Evolutionary conservation across 2,329 filamentous ascomycete genomes (phyloP).

Genomic region (Harringtonia aguacate): DNA sequence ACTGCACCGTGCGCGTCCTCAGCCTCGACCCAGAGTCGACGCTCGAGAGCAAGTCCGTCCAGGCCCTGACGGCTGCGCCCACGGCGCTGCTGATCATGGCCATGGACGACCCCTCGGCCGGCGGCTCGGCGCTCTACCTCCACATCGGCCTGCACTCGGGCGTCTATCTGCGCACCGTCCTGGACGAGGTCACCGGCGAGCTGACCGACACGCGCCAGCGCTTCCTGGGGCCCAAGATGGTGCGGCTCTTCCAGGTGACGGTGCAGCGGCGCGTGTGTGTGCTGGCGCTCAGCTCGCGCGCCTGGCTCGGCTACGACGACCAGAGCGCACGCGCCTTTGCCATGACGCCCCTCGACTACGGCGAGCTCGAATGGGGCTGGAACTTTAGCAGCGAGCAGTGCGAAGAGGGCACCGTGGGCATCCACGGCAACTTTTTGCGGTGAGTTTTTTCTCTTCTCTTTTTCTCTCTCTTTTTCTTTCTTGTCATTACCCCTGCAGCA

Average conservation of each 20-base stretch:
- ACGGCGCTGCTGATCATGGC: constrained; percentile 84
- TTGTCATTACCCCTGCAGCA: constrained; percentile 13
- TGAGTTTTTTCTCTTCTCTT: constrained; percentile 31
- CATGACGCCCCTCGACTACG: constrained; percentile 83
- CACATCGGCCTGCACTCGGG: constrained; percentile 95
- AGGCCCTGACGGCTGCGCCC: constrained; percentile 82
- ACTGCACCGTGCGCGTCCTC: constrained; percentile 87
- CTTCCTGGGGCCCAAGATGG: constrained; percentile 83
- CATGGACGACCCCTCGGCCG: constrained; percentile 89
- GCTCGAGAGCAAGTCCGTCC: constrained; percentile 86
- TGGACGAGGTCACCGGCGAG: constrained; percentile 93
- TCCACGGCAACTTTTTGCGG: constrained; percentile 80
- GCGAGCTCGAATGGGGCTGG: constrained; percentile 84
- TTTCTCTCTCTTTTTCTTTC: constrained; percentile 32
- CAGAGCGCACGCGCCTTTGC: constrained; percentile 79
- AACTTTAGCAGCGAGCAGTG: constrained; percentile 95
- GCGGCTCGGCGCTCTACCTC: constrained; percentile 79
- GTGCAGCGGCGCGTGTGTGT: constrained; percentile 78
- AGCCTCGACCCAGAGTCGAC: constrained; percentile 85
- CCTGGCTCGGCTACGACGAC: constrained; percentile 95
- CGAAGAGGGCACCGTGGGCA: constrained; percentile 85
- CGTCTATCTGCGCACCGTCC: constrained; percentile 86
- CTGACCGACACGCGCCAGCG: constrained; percentile 89
- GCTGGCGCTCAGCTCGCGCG: constrained; percentile 79
- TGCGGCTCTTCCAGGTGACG: constrained; percentile 83